phyloP scores from a whole-genome alignment of 2,329 filamentous ascomycete genomes.

The Chaetomium sp. region DNA sequence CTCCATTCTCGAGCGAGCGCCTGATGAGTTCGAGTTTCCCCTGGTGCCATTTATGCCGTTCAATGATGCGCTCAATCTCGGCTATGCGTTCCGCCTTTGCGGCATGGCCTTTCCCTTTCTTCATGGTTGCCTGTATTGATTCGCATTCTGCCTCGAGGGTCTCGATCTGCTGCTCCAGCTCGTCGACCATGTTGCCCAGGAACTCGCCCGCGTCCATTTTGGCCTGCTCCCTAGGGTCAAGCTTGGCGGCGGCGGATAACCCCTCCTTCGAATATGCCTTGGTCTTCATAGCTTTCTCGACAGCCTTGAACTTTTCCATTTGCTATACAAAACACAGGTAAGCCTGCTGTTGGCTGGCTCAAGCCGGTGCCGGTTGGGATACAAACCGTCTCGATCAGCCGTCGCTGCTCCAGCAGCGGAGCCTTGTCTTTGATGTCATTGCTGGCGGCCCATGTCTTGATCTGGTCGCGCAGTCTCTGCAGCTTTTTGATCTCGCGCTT shows the following conservation, averaged over 20 bases:
- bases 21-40: slow-evolving; percentile 88
- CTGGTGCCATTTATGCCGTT: slow-evolving; percentile 96
- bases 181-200: slow-evolving; percentile 82
- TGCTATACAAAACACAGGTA: slow-evolving; percentile 55
- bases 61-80: slow-evolving; percentile 79
- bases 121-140: slow-evolving; percentile 81
- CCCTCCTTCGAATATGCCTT: slow-evolving; percentile 99
- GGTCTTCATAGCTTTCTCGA: slow-evolving; percentile 99
- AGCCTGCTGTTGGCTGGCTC: slow-evolving; percentile 29
- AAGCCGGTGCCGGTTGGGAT: slow-evolving; percentile 20
- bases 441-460: slow-evolving; percentile 98
- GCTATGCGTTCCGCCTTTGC: slow-evolving; percentile 85
- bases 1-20: slow-evolving; percentile 88
- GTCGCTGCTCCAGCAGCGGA: slow-evolving; percentile 88
- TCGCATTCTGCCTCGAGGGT: slow-evolving; percentile 88
- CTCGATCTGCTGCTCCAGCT: slow-evolving; percentile 93
- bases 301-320: slow-evolving; percentile 99
- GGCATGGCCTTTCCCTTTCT: slow-evolving; percentile 89
- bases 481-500: slow-evolving; percentile 99
- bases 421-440: slow-evolving; percentile 99
- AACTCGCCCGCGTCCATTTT: slow-evolving; percentile 89
- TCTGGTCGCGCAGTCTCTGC: slow-evolving; percentile 94
- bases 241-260: slow-evolving; percentile 83
- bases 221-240: slow-evolving; percentile 97
- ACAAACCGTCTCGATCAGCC: slow-evolving; percentile 93